Evolutionary conservation across 306 rosid genomes (phyloP).

Genomic region (peach (Prunus persica)): Prunus_persica_NCBIv2 NC_034015.1:17275001-17275500

Average conservation of each 20-base stretch:
- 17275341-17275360: conserved; percentile 91
- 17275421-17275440: neutral
- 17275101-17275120: conserved; percentile 68
- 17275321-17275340: conserved; percentile 74
- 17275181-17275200: neutral
- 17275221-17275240: neutral
- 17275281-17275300: conserved; percentile 86
- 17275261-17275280: conserved; percentile 27
- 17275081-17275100: conserved; percentile 80
- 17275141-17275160: conserved; percentile 77
- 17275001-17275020: neutral
- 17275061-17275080: conserved; percentile 80
- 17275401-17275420: conserved; percentile 50
- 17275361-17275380: conserved; percentile 87
- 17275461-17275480: neutral
- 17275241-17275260: conserved; percentile 8
- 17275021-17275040: conserved; percentile 38
- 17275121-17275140: conserved; percentile 85
- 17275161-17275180: neutral
- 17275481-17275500: too few relatives aligned
- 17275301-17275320: conserved; percentile 73
- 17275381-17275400: conserved; percentile 74
- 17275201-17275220: neutral
- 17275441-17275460: neutral
- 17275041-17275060: conserved; percentile 79